Base-by-base conservation (phyloP, 192 early-diverging fungal species). In the Diversispora epigaea region DNA sequence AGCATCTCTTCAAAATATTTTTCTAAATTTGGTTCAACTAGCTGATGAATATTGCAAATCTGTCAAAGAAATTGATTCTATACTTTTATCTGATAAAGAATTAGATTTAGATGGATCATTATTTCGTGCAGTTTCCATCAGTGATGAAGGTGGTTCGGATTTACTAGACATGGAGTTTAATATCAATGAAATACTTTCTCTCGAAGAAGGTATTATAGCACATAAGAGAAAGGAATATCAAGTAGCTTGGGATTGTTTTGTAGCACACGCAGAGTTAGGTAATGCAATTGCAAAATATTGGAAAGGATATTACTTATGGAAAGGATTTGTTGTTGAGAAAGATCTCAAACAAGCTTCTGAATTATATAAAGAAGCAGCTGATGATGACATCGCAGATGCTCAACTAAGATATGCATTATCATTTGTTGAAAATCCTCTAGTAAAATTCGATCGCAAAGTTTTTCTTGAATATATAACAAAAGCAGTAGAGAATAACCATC, bases 231-330 rank as follows among this genome's bases (percentile, higher is more conserved):
- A 62, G 47, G 45, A 74, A 4, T n/a, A 12, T 6, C n/a, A 45
- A 17, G 64, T 10, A 39, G 72, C 72, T 15, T 74, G 72, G 72
- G 49, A 62, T 0, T 49, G 41, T 22, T 64, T 74, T 64, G 9
- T 12, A 10, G 72, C 44, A n/a, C 72, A 64, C 22, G 41, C 61
- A 22, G 39, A 74, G 15, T 40, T 74, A 6, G 60, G 41, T 14
- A 74, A 64, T 52, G 32, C 25, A n/a, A 61, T 6, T n/a, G 72
- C 72, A 41, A 74, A 55, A 74, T 74, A 74, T 63, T 74, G 72
- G 72, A 61, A 74, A 74, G 72, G 72, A 1, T 64, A 63, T 39
- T 74, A 74, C 22, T 63, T 74, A 40, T 74, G 60, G 58, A 61
- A 74, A 74, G 72, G 72, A 17, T 74, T 50, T 40, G 17, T 11